These are phyloP conservation scores for Prunella vulgaris DNA, from an alignment of 257 asterid genomes.

Conservation along the genomic window DNA sequence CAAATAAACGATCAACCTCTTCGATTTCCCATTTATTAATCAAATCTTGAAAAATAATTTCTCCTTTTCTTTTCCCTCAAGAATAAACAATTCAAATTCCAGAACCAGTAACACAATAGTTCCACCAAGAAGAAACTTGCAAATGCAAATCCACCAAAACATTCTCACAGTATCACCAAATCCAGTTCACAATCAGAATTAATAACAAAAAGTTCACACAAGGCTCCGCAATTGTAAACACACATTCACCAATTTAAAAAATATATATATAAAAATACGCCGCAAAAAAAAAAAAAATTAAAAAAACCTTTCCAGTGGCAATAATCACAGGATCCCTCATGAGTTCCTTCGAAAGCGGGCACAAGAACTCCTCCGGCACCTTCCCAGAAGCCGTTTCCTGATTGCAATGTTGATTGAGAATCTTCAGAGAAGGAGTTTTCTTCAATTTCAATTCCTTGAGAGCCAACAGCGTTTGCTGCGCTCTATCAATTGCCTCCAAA, in stretches of 20 bases:
- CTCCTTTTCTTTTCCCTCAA: background rate
- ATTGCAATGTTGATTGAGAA: conserved; percentile 8
- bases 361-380: conserved; percentile 77
- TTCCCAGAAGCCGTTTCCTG: conserved; percentile 19
- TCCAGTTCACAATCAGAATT: background rate
- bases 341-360: conserved; percentile 79
- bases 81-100: background rate
- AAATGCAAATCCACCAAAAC: background rate
- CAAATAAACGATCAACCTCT: background rate
- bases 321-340: conserved; percentile 92
- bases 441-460: conserved; percentile 60
- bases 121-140: background rate
- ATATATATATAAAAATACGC: too few relatives aligned
- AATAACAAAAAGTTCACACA: background rate
- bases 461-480: conserved; percentile 42
- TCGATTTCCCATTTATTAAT: conserved; percentile 7
- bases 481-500: conserved; percentile 61
- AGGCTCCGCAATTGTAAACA: background rate
- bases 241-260: background rate
- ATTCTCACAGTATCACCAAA: background rate
- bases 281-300: background rate
- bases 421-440: conserved; percentile 32
- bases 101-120: background rate
- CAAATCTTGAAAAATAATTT: background rate
- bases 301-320: conserved; percentile 74